These are phyloP conservation scores for Neurospora africana DNA, from an alignment of 495 filamentous ascomycete genomes.

Conservation along the genomic window DNA sequence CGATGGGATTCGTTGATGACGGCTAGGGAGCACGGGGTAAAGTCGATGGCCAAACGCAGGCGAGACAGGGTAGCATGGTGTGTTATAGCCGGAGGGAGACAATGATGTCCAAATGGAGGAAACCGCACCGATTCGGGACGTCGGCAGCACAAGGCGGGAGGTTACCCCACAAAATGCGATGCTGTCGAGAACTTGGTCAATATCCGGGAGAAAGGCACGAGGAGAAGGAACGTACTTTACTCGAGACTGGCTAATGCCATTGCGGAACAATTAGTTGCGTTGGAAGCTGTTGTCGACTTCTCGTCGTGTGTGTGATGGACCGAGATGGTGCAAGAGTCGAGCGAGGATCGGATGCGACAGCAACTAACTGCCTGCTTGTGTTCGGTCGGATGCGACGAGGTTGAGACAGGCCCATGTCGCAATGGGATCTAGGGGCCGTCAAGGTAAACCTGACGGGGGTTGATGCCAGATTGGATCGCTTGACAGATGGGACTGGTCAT, in stretches of 20 bases:
- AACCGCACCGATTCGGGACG: neutral
- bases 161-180: neutral
- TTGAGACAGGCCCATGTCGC: neutral
- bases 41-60: neutral
- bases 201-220: neutral
- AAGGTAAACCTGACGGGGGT: neutral
- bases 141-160: neutral
- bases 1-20: neutral
- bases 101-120: neutral
- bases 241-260: neutral
- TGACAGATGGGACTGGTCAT: neutral
- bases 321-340: neutral
- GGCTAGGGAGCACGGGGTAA: neutral
- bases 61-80: neutral
- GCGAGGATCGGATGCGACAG: neutral
- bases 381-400: neutral
- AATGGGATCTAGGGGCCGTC: neutral
- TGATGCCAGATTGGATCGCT: neutral
- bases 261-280: neutral
- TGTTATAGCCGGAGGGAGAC: neutral
- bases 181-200: neutral
- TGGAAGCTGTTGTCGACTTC: neutral
- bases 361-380: neutral
- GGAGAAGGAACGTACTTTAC: neutral
- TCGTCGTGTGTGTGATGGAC: neutral